Base-by-base conservation (phyloP, 1,284 basidiomycete genomes). In the Cryptococcus sp. region DNA sequence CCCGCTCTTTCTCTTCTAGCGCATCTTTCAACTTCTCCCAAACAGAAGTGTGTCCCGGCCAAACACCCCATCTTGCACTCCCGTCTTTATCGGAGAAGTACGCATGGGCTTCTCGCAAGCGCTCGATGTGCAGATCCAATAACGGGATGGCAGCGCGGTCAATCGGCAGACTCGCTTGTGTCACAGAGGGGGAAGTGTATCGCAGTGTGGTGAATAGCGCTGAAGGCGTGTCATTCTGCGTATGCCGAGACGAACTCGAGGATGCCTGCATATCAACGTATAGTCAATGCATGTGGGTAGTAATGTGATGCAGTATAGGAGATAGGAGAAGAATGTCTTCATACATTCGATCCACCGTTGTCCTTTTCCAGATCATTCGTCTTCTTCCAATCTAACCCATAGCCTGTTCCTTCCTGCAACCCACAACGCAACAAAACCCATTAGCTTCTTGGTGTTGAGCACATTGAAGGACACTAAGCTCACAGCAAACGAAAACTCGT, bases 401-500 rank as follows among this genome's bases (percentile, higher is more conserved):
- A 76, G 10, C 74, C 76, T 3, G 67, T 70, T 38, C 58, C 62
- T n/a, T 56, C 53, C 70, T 73, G 58, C n/a, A 13, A 22, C 44
- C 5, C 13, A 7, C 19, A 23, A 43, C 23, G 41, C 19, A 43
- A 23, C 29, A 10, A 34, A 6, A 11, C 43, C 10, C 40, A 45
- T 23, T n/a, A 44, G 41, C 41, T 44, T 34, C 29, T 5, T 29
- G 5, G 13, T 13, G 3, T 34, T 13, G 8, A 7, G 29, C 29
- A 10, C 29, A 7, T 10, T 10, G 29, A n/a, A n/a, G n/a, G n/a
- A n/a, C n/a, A n/a, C n/a, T n/a, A n/a, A n/a, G 67, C 74, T 66
- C 53, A 76, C 77, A 40, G 68, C 70, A 38, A 73, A 64, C n/a
- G 53, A 54, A 89, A 89, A 93, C 13, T 74, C 70, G 26, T 87